These are phyloP conservation scores for Colletotrichum truncatum DNA, from an alignment of 2,329 filamentous ascomycete species.

Conservation along the genomic window DNA sequence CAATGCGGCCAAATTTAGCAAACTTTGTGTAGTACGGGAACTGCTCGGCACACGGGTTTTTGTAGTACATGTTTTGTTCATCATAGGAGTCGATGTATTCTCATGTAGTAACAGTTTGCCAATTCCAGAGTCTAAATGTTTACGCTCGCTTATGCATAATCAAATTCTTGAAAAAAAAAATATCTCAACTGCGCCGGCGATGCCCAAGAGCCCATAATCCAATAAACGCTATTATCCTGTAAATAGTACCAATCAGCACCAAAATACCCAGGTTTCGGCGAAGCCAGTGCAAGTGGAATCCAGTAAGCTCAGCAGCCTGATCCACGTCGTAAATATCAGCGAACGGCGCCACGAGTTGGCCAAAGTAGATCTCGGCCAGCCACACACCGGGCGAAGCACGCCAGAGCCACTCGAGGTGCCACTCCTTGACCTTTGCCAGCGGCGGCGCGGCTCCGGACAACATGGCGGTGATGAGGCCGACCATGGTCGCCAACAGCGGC, in stretches of 20 bases:
- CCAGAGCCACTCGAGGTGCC: constrained; percentile 67
- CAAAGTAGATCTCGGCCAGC: constrained; percentile 66
- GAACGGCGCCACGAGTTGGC: constrained; percentile 58
- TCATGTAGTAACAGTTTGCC: too few species aligned
- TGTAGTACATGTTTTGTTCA: too few species aligned
- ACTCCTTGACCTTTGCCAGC: constrained; percentile 55
- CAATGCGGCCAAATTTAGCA: too few species aligned
- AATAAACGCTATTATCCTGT: constrained; percentile 55
- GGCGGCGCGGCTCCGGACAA: constrained; percentile 62
- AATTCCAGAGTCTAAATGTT: too few species aligned
- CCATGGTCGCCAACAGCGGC: constrained; percentile 64
- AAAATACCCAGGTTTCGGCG: constrained; percentile 49
- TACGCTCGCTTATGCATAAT: too few species aligned
- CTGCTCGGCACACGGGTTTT: too few species aligned
- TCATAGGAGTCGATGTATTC: too few species aligned
- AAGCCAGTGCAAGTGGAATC: constrained; percentile 55
- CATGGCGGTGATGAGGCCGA: constrained; percentile 61
- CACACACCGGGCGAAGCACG: constrained; percentile 61
- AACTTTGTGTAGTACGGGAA: too few species aligned
- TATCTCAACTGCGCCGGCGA: constrained; percentile 40
- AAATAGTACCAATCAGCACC: constrained; percentile 53
- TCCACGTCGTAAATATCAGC: constrained; percentile 61
- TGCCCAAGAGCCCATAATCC: constrained; percentile 43
- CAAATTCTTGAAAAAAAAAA: too few species aligned
- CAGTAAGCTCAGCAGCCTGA: constrained; percentile 50